These are phyloP conservation scores for Oryza brachyantha DNA, from an alignment of 176 grass and related monocot species.

Conservation along the genomic window DNA sequence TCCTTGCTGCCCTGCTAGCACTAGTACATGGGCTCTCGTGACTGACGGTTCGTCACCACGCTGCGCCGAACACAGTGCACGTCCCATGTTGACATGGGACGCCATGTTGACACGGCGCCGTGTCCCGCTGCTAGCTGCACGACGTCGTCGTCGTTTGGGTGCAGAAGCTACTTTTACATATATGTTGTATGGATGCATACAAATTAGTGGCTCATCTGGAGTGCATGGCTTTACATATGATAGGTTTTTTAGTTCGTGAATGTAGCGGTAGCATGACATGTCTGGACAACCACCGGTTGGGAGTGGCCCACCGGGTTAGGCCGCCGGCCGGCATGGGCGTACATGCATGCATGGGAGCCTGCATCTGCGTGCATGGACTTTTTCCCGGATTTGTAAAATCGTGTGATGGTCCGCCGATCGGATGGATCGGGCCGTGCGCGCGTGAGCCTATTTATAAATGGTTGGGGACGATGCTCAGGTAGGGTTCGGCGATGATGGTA, in stretches of 20 bases:
- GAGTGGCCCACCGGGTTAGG: background rate
- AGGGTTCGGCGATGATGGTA: constrained; percentile 1
- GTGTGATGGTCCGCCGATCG: background rate
- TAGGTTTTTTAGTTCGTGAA: background rate
- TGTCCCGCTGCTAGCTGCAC: background rate
- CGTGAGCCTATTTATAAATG: too few species aligned
- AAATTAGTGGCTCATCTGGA: background rate
- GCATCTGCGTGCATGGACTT: background rate
- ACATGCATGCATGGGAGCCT: background rate
- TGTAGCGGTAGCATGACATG: background rate
- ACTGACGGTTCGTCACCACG: background rate
- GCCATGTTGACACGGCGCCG: background rate
- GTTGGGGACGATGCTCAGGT: too few species aligned
- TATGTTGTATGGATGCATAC: background rate
- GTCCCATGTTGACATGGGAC: background rate
- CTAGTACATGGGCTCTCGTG: too few species aligned
- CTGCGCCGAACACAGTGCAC: background rate
- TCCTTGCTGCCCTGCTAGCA: too few species aligned
- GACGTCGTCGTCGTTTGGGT: background rate
- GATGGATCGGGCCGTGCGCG: constrained; percentile 3
- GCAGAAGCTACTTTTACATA: background rate
- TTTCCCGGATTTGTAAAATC: constrained; percentile 13
- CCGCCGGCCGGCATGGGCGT: constrained; percentile 20
- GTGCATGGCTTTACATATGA: background rate
- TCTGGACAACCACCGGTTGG: background rate